These are phyloP conservation scores for Takashimella koratensis DNA, from an alignment of 1,284 basidiomycete species.

Conservation along the genomic window DNA sequence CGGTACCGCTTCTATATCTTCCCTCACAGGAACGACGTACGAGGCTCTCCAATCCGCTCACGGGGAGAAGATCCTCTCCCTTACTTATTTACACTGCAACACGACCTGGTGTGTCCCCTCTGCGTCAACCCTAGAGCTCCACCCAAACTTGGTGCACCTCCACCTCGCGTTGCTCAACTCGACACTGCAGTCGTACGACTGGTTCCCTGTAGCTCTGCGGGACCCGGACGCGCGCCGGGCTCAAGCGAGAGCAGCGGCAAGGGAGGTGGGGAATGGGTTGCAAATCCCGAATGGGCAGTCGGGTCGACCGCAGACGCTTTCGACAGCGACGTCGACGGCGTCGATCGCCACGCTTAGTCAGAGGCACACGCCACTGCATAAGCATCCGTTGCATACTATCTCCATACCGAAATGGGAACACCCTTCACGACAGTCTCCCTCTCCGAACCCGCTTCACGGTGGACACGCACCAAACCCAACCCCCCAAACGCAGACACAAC, in stretches of 20 bases:
- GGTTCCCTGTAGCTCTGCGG: neutral
- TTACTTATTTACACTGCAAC: slow-evolving; percentile 55
- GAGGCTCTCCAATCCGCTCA: slow-evolving; percentile 60
- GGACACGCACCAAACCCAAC: neutral
- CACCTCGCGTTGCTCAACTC: slow-evolving; percentile 32
- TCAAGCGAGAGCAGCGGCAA: neutral
- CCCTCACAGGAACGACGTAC: slow-evolving; percentile 15
- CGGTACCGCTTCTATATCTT: slow-evolving; percentile 1
- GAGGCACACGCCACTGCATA: neutral
- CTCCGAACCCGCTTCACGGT: slow-evolving; percentile 6
- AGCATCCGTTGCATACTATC: slow-evolving; percentile 59
- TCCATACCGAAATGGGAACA: slow-evolving; percentile 58
- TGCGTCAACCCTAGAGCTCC: slow-evolving; percentile 34
- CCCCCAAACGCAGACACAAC: neutral
- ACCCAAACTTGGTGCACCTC: slow-evolving; percentile 42
- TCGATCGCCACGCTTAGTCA: neutral
- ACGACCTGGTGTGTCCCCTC: slow-evolving; percentile 51
- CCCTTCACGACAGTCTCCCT: neutral
- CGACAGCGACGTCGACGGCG: neutral
- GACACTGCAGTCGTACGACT: slow-evolving; percentile 6
- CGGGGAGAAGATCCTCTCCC: slow-evolving; percentile 59
- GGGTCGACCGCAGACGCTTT: neutral
- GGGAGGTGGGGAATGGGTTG: no score
- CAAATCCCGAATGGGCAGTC: slow-evolving; percentile 7
- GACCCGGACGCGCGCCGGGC: neutral